Conservation (phyloP, 75 land plant genomes). For the Cupressus sempervirens region DNA sequence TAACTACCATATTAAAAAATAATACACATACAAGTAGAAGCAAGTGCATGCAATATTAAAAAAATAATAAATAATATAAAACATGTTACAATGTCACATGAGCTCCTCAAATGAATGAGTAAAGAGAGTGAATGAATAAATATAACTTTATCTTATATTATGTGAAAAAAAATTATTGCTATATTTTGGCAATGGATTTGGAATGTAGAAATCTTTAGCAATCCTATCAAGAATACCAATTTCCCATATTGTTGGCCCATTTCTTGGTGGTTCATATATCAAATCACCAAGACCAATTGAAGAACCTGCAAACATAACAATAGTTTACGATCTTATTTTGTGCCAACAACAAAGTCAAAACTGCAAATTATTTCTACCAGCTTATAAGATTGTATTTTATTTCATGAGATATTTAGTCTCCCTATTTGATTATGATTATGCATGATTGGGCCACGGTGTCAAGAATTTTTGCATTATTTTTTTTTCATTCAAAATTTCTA, state of each 20-base stretch:
- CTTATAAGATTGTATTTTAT: neutral
- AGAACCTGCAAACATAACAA: constrained; percentile 23
- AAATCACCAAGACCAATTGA: constrained; percentile 30
- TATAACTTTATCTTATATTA: constrained; percentile 33
- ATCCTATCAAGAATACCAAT: constrained; percentile 45
- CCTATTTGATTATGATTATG: no score
- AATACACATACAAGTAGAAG: neutral
- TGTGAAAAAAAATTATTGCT: constrained; percentile 36
- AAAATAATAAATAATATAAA: neutral
- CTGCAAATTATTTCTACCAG: neutral
- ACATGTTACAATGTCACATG: neutral
- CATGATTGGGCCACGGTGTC: no score
- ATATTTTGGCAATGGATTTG: constrained; percentile 29
- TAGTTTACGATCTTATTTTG: neutral
- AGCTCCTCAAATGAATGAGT: neutral
- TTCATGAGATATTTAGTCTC: no score
- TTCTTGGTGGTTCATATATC: constrained; percentile 39
- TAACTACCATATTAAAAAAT: neutral
- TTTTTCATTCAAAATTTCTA: no score
- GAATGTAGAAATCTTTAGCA: constrained; percentile 40
- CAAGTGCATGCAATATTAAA: neutral
- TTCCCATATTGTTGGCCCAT: constrained; percentile 52
- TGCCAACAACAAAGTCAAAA: neutral
- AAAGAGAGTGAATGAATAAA: no score
- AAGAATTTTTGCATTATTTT: no score